Evolutionary conservation across 331 rosid genomes (phyloP).

Genomic region (Phaseolus coccineus): DNA sequence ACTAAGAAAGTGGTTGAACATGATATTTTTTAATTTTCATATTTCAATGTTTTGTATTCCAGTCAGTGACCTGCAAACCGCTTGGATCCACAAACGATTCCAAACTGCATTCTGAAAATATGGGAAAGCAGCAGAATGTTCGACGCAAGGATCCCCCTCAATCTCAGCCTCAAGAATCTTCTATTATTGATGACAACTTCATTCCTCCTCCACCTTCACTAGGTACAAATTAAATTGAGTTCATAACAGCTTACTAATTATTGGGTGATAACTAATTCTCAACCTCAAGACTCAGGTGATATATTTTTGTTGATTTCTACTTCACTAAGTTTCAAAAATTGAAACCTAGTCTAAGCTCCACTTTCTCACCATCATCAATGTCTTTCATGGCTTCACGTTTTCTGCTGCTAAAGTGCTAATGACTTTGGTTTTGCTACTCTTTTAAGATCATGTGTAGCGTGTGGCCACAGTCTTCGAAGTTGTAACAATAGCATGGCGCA

Average conservation of each 20-base stretch:
- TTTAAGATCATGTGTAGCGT: not conserved
- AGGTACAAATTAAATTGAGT: conserved; percentile 58
- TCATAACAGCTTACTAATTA: conserved; percentile 14
- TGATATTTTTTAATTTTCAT: conserved; percentile 20
- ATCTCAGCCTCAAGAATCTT: conserved; percentile 55
- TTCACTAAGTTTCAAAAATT: conserved; percentile 23
- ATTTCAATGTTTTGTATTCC: conserved; percentile 47
- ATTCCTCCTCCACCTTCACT: conserved; percentile 84
- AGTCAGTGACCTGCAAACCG: conserved; percentile 60
- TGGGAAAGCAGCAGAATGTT: conserved; percentile 46
- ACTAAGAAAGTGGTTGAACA: conserved; percentile 2
- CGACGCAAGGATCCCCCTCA: conserved; percentile 46
- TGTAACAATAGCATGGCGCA: not conserved
- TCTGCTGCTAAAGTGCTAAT: conserved; percentile 5
- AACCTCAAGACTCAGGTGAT: not conserved
- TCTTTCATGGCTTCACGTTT: not conserved
- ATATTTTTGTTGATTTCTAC: conserved; percentile 10
- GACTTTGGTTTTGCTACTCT: conserved; percentile 13
- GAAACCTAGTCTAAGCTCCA: conserved; percentile 28
- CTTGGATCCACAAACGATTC: conserved; percentile 52
- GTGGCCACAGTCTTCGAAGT: not conserved
- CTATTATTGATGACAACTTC: conserved; percentile 53
- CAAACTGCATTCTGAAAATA: conserved; percentile 43
- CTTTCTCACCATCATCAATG: conserved; percentile 22
- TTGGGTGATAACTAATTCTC: not conserved